Percentiles rank a stretch among this genome's conserved stretches.
phyloP scores from a whole-genome alignment of 345 rosid species.

The Pugionium cornutum region DNA sequence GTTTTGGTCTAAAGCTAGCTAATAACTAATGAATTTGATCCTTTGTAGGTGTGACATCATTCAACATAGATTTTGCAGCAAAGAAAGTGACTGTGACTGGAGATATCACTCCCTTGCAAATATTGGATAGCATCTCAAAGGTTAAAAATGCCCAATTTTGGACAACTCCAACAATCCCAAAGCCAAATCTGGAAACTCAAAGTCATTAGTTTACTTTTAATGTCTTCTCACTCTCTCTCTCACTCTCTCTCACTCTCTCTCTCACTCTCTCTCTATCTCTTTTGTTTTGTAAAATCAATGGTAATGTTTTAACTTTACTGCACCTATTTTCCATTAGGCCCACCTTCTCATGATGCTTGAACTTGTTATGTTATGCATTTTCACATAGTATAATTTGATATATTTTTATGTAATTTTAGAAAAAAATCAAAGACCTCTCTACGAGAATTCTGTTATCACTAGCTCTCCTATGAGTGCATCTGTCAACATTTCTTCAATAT shows the following conservation, averaged over 20 bases:
- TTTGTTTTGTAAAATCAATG: slow-evolving; percentile 19
- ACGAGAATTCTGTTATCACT: slow-evolving; percentile 15
- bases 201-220: slow-evolving; percentile 5
- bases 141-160: slow-evolving; percentile 64
- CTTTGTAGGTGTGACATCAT: slow-evolving; percentile 57
- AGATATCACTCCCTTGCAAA: slow-evolving; percentile 49
- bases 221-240: neutral
- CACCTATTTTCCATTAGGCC: neutral
- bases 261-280: neutral
- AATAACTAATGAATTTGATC: slow-evolving; percentile 1
- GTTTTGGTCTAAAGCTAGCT: neutral
- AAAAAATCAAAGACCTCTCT: slow-evolving; percentile 6
- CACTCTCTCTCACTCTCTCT: too few relatives aligned
- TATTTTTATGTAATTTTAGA: slow-evolving; percentile 31
- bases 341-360: neutral
- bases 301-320: neutral
- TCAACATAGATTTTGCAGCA: slow-evolving; percentile 63
- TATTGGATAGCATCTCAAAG: slow-evolving; percentile 62
- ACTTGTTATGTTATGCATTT: neutral
- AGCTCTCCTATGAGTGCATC: slow-evolving; percentile 61
- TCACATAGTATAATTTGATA: slow-evolving; percentile 12
- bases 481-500: slow-evolving; percentile 56
- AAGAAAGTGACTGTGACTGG: slow-evolving; percentile 64
- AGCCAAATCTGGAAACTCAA: slow-evolving; percentile 9
- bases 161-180: slow-evolving; percentile 41